phyloP scores from a whole-genome alignment of 1,139 yeast genomes.

The Nematodospora anomalae region DNA sequence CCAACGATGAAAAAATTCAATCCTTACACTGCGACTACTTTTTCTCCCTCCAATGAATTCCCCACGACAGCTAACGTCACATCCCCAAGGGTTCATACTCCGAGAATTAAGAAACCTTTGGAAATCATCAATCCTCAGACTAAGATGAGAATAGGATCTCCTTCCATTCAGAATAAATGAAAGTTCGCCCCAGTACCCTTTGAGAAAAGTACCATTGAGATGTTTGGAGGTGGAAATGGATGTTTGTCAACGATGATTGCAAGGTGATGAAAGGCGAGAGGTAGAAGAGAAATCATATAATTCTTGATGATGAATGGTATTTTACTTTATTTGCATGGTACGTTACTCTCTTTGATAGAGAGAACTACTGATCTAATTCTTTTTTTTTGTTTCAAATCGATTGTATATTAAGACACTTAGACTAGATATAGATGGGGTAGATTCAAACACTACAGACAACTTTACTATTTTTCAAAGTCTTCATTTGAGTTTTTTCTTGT shows the following conservation, averaged over 20 bases:
- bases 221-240: background rate
- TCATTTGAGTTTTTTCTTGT: background rate
- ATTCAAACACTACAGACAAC: background rate
- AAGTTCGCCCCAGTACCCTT: too few relatives aligned
- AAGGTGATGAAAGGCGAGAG: background rate
- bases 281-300: background rate
- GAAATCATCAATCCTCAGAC: slow-evolving; percentile 82
- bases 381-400: background rate
- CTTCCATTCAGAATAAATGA: slow-evolving; percentile 28
- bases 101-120: slow-evolving; percentile 60
- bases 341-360: background rate
- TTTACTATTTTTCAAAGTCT: background rate
- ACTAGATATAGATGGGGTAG: background rate
- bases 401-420: background rate
- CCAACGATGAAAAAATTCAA: slow-evolving; percentile 48
- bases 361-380: background rate
- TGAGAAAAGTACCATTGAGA: background rate
- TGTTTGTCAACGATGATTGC: background rate
- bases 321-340: background rate
- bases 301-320: background rate
- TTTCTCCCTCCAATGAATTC: slow-evolving; percentile 41
- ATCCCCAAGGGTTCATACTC: slow-evolving; percentile 49
- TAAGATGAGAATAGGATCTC: slow-evolving; percentile 64
- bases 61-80: slow-evolving; percentile 14
- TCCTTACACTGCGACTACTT: slow-evolving; percentile 58